Conservation (phyloP, 345 rosid species). For the Garcia nutans region DNA sequence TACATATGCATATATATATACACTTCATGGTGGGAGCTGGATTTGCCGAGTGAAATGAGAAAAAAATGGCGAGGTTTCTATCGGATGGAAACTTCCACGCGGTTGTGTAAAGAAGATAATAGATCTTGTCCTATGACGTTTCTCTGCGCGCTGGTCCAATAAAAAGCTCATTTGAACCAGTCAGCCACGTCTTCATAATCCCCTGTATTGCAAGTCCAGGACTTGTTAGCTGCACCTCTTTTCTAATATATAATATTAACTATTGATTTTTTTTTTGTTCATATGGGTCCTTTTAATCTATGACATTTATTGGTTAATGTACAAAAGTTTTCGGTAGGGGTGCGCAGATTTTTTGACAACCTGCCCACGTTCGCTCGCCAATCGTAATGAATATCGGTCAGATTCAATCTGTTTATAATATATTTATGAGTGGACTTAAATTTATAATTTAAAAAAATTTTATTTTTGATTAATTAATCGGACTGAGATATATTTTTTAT, state of each 20-base stretch:
- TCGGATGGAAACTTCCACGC: constrained; percentile 48
- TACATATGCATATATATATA: constrained; percentile 5
- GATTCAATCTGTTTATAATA: no score
- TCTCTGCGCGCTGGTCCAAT: neutral
- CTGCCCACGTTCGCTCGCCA: no score
- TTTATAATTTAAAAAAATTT: no score
- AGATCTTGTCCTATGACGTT: neutral
- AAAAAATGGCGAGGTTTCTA: constrained; percentile 8
- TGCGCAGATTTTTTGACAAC: no score
- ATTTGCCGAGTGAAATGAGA: constrained; percentile 66
- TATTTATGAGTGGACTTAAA: no score
- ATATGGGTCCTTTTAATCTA: neutral
- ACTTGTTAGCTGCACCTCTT: neutral
- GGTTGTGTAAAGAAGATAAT: constrained; percentile 28
- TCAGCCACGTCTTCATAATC: constrained; percentile 19
- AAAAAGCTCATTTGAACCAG: constrained; percentile 35
- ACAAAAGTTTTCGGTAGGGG: no score
- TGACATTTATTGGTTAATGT: neutral
- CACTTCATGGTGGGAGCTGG: neutral
- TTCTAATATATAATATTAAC: neutral
- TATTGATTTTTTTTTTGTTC: neutral
- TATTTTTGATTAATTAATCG: no score
- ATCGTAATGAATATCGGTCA: no score
- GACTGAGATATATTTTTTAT: no score
- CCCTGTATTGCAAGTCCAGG: neutral